phyloP scores from a whole-genome alignment of 768 basidiomycete genomes.

The Chlorophyllum brunneum region DNA sequence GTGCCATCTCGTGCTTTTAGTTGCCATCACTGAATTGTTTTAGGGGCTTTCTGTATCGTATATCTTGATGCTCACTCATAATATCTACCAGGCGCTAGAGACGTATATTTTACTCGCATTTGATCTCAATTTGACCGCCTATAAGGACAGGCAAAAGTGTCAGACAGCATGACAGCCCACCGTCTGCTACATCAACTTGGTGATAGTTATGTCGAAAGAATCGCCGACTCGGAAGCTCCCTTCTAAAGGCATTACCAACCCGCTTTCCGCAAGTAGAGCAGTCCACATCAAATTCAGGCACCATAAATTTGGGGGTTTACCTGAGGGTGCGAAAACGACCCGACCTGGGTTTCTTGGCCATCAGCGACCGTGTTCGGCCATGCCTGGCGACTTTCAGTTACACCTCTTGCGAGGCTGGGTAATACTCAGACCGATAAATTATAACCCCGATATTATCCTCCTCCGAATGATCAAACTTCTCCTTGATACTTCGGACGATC shows the following conservation, averaged over 20 bases:
- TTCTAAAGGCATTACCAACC: no score
- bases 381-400: constrained; percentile 38
- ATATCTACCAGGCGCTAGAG: background rate
- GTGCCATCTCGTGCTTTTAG: no score
- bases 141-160: no score
- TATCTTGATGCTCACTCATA: background rate
- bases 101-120: background rate
- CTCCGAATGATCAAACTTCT: constrained; percentile 76
- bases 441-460: constrained; percentile 79
- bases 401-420: background rate
- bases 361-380: constrained; percentile 84
- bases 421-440: background rate
- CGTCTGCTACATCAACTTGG: no score
- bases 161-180: no score
- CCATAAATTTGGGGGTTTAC: no score
- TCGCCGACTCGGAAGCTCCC: no score
- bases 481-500: constrained; percentile 57
- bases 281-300: no score
- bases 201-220: no score
- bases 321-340: constrained; percentile 68
- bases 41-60: constrained; percentile 15
- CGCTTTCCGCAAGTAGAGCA: no score
- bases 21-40: background rate
- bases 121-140: no score
- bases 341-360: constrained; percentile 57